A percentile compares a stretch with the other conserved stretches of the same genome.
These are phyloP conservation scores for Phaeosphaeriaceae sp. DNA, from an alignment of 2,329 filamentous ascomycete species.

Conservation along the genomic window DNA sequence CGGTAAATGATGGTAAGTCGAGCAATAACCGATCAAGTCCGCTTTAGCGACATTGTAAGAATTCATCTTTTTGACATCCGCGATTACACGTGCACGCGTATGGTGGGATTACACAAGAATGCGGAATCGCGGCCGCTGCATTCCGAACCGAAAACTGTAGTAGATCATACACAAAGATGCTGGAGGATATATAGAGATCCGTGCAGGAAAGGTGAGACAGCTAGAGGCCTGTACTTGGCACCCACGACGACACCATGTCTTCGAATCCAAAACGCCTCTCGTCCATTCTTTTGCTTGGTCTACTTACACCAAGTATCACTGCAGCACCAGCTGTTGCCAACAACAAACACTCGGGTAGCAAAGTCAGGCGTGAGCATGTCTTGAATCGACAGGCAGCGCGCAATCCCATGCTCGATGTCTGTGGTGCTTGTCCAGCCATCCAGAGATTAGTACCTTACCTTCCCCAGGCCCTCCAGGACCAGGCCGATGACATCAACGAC, in stretches of 20 bases:
- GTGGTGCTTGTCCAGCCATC: slow-evolving; percentile 18
- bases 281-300: not conserved
- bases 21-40: not conserved
- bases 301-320: not conserved
- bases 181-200: not conserved
- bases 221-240: not conserved
- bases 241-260: not conserved
- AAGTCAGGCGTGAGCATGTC: slow-evolving; percentile 12
- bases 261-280: not conserved
- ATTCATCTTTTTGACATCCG: not conserved
- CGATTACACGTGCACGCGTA: not conserved
- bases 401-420: slow-evolving; percentile 10
- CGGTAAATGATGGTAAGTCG: not conserved
- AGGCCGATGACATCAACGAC: slow-evolving; percentile 16
- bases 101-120: not conserved
- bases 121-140: not conserved
- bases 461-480: slow-evolving; percentile 12
- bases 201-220: not conserved
- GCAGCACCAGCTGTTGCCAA: not conserved
- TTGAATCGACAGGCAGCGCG: slow-evolving; percentile 12
- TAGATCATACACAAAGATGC: not conserved
- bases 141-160: not conserved
- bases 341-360: not conserved
- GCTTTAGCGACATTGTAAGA: not conserved
- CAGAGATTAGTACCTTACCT: slow-evolving; percentile 10